These are phyloP conservation scores for Mortierella polycephala DNA, from an alignment of 371 early-diverging fungal genomes.

Conservation along the genomic window DNA sequence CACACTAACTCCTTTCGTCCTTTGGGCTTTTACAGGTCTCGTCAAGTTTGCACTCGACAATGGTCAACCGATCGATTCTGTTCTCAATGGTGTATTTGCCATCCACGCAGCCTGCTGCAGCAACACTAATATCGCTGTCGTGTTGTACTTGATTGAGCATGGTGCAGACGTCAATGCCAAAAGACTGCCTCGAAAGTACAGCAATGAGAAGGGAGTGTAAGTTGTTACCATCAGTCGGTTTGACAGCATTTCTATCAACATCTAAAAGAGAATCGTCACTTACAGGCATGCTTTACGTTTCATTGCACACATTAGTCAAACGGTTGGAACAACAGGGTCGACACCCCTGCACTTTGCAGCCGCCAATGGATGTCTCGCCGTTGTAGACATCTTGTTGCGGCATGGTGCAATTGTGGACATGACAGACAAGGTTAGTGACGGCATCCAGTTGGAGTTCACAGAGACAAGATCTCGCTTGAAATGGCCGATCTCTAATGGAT, in stretches of 20 bases:
- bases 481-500: neutral
- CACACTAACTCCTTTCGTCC: neutral
- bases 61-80: conserved; percentile 76
- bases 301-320: conserved; percentile 14
- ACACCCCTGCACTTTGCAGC: conserved; percentile 83
- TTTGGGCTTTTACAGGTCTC: conserved; percentile 56
- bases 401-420: conserved; percentile 70
- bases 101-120: conserved; percentile 78
- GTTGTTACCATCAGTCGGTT: neutral
- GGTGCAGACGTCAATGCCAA: conserved; percentile 79
- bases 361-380: conserved; percentile 71
- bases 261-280: neutral
- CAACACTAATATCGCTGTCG: conserved; percentile 70
- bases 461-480: neutral
- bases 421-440: conserved; percentile 65
- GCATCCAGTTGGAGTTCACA: neutral
- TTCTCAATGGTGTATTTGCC: conserved; percentile 75
- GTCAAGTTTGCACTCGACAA: conserved; percentile 79
- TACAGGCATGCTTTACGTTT: neutral
- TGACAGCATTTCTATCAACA: neutral
- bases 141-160: conserved; percentile 76
- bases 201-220: conserved; percentile 45
- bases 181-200: conserved; percentile 53
- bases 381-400: conserved; percentile 69
- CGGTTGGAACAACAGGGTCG: conserved; percentile 68